Evolutionary conservation across 129 eudicot species (phyloP).

Genomic region (Pseudognaphalium luteoalbum): DNA sequence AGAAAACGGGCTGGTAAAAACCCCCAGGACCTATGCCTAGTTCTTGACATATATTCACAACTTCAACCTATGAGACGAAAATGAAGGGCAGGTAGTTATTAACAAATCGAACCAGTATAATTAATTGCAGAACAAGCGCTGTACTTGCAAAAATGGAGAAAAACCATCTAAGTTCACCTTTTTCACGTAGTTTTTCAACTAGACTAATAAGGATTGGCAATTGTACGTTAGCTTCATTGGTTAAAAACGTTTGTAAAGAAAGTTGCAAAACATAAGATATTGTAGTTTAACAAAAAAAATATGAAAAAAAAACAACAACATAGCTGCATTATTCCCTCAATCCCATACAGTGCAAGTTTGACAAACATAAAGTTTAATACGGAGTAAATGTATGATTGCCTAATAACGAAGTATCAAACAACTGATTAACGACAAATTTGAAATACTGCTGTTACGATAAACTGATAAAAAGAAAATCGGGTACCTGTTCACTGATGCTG

Average conservation of each 20-base stretch:
- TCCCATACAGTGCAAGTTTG: neutral
- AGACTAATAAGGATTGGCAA: neutral
- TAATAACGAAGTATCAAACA: too few species aligned
- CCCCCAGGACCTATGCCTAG: constrained; percentile 55
- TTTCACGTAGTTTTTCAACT: neutral
- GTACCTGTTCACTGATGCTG: constrained; percentile 50
- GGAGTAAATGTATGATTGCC: too few species aligned
- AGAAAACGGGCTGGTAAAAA: constrained; percentile 49
- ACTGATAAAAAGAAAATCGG: neutral
- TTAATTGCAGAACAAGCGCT: neutral
- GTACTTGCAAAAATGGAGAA: neutral
- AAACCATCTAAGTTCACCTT: neutral
- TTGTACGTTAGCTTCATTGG: neutral
- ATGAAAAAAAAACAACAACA: too few species aligned
- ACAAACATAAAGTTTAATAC: too few species aligned
- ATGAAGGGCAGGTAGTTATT: neutral
- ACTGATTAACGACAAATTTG: too few species aligned
- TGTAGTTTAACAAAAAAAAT: neutral
- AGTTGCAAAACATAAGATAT: neutral
- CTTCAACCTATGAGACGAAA: constrained; percentile 33
- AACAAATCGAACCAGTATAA: neutral
- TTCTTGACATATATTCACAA: constrained; percentile 41
- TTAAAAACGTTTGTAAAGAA: neutral
- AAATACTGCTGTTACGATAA: too few species aligned
- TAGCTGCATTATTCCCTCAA: neutral